Percentiles rank a stretch among this genome's conserved stretches.
These are phyloP conservation scores for Ophiosphaerella korrae DNA, from an alignment of 2,329 filamentous ascomycete species.

Conservation along the genomic window DNA sequence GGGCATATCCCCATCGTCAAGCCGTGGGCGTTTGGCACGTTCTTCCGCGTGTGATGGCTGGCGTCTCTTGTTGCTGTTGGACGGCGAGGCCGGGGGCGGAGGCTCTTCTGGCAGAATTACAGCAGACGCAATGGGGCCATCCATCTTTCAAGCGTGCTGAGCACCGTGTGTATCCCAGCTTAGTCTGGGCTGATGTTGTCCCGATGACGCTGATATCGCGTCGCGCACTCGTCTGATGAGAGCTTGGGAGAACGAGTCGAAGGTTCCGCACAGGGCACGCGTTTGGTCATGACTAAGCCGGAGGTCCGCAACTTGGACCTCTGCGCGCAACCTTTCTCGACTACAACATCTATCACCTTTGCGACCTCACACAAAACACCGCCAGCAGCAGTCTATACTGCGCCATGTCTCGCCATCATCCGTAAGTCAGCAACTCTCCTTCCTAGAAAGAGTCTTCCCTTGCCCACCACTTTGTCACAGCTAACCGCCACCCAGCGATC, in stretches of 20 bases:
- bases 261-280: constrained; percentile 33
- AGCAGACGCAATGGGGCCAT: constrained; percentile 58
- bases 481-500: constrained; percentile 65
- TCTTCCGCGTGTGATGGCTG: constrained; percentile 59
- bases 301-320: constrained; percentile 21
- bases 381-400: not conserved
- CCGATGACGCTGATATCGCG: not conserved
- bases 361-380: too few relatives aligned
- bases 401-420: constrained; percentile 90
- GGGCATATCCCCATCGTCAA: constrained; percentile 45
- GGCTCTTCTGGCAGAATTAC: constrained; percentile 57
- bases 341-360: not conserved
- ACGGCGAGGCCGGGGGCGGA: constrained; percentile 37
- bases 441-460: not conserved
- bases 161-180: not conserved
- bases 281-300: constrained; percentile 18
- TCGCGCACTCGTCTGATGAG: not conserved
- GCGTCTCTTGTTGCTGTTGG: constrained; percentile 54
- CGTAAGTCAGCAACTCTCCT: constrained; percentile 60
- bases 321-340: constrained; percentile 1
- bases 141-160: constrained; percentile 21
- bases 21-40: constrained; percentile 59
- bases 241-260: constrained; percentile 1
- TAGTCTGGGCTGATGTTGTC: not conserved
- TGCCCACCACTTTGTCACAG: constrained; percentile 4